Base-by-base conservation (phyloP, 2,329 filamentous ascomycete genomes). In the Uncinocarpus reesii region DNA sequence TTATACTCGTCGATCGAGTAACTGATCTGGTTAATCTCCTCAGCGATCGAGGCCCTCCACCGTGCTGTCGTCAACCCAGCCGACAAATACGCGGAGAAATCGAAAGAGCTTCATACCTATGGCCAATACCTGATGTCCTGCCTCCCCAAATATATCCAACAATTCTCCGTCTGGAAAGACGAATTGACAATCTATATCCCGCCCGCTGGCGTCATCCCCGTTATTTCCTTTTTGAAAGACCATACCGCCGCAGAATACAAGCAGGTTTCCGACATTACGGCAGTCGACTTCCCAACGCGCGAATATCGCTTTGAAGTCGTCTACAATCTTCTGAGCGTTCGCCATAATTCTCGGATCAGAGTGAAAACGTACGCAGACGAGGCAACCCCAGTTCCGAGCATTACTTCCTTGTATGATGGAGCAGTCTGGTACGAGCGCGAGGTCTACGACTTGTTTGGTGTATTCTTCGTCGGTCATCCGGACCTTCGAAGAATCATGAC, bases 141-240 rank as follows among this genome's bases (percentile, higher is more conserved):
- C 69, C 71, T 98, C 63, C 93, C 92, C 60, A 96, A 95, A 76
- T 95, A 95, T 71, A 80, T 98, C 60, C 93, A 98, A 74, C 92
- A 98, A 72, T 96, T 96, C 74, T 94, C 89, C 10, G 90, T 98
- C 48, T 98, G 92, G 92, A 98, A 98, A 74, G 92, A 98, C 65
- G 92, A 98, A 71, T 80, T 98, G 65, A 88, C 84, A 59, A 86
- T 95, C 66, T 90, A 93, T 70, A 92, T 96, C 62, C 76, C 86
- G 41, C 92, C 92, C 1, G 72, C 84, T 31, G 92, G 87, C 57
- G 81, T 96, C 59, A 79, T 95, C 58, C 92, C 92, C 32, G 84
- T 94, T 60, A 89, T 98, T 69, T 80, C 78, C 53, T 98, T 98
- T 74, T 77, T 98, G 61, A 96, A 96, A 73, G 84, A 95, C 74